These are phyloP conservation scores for Picocystis salinarum DNA, from an alignment of 139 green algal species.

Conservation along the genomic window DNA sequence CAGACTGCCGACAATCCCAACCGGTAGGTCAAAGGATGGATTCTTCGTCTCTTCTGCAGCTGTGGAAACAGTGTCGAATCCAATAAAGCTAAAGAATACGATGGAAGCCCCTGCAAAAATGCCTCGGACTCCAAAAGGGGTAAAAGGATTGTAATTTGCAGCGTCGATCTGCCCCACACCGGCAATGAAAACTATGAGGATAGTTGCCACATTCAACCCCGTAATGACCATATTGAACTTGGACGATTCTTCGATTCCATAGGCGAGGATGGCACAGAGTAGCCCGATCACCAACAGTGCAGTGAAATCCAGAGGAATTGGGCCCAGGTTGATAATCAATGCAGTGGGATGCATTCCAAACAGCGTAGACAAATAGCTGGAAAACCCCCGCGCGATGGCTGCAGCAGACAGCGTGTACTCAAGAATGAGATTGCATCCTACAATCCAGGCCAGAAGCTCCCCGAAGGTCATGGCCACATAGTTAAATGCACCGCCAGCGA, in stretches of 20 bases:
- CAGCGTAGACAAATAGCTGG: conserved; percentile 52
- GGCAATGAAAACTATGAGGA: conserved; percentile 25
- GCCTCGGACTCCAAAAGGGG: conserved; percentile 21
- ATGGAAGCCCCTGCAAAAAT: conserved; percentile 37
- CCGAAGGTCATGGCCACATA: conserved; percentile 58
- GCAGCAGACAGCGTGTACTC: conserved; percentile 63
- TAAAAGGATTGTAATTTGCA: conserved; percentile 31
- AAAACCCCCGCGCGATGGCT: conserved; percentile 61
- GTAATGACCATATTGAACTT: conserved; percentile 47
- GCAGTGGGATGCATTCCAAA: conserved; percentile 15
- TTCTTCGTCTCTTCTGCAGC: conserved; percentile 45
- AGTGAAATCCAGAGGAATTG: conserved; percentile 37
- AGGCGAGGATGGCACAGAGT: conserved; percentile 26
- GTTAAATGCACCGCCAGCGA: conserved; percentile 62
- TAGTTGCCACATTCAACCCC: conserved; percentile 12
- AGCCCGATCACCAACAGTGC: conserved; percentile 14
- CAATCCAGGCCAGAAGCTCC: conserved; percentile 51
- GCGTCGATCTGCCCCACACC: conserved; percentile 17
- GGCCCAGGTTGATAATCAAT: conserved; percentile 18
- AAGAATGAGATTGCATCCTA: conserved; percentile 55
- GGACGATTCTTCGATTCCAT: conserved; percentile 37
- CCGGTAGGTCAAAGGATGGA: conserved; percentile 36
- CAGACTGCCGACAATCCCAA: conserved; percentile 46
- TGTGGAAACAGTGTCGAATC: conserved; percentile 41
- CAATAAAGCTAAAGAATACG: conserved; percentile 51